Base-by-base conservation (phyloP, 2,329 filamentous ascomycete species). In the Aspergillus nomiae region DNA sequence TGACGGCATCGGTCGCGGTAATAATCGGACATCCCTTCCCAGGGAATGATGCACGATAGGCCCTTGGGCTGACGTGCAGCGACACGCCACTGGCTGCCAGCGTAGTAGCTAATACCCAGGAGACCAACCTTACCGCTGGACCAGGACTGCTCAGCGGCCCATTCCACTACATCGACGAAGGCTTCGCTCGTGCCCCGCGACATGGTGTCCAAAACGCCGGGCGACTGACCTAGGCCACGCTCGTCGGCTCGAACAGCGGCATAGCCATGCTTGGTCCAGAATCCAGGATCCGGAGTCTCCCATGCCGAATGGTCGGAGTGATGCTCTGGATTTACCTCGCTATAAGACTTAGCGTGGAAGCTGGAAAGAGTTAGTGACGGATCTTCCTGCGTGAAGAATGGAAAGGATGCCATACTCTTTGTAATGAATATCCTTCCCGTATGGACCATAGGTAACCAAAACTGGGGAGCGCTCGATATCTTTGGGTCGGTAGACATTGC, bases 371-470 rank as follows among this genome's bases (percentile, higher is more conserved):
- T 38, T 57, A 56, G 34, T 30, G 6, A 9, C n/a, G 1, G 14
- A 10, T 2, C 2, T 7, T 12, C 28, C 3, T 4, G 21, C 7
- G 14, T 32, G 24, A 16, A 19, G 0, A 11, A 14, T 21, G 4
- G 21, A 26, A 79, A 83, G 78, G 4, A 30, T 4, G n/a, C 56
- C 62, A 16, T 41, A 70, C 68, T 67, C 69, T 62, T 81, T 78
- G 72, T 91, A 91, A 24, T 82, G 85, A 41, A 91, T 89, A 68
- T 92, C 89, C 68, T 92, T 92, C 53, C 90, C 89, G 66, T 92
- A 92, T 0, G 90, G 90, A 0, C 89, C 89, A 66, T 92, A 92
- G 0, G 89, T 92, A 2, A 90, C 85, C 10, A 92, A 73, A 0
- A 90, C 89, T 0, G 90, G 89, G 26, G 66, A 64, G 74, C 78